A percentile compares a stretch with the other conserved stretches of the same genome.
Evolutionary conservation across 2,329 filamentous ascomycete species (phyloP).

Genomic region (Hypomyces rosellus): DNA sequence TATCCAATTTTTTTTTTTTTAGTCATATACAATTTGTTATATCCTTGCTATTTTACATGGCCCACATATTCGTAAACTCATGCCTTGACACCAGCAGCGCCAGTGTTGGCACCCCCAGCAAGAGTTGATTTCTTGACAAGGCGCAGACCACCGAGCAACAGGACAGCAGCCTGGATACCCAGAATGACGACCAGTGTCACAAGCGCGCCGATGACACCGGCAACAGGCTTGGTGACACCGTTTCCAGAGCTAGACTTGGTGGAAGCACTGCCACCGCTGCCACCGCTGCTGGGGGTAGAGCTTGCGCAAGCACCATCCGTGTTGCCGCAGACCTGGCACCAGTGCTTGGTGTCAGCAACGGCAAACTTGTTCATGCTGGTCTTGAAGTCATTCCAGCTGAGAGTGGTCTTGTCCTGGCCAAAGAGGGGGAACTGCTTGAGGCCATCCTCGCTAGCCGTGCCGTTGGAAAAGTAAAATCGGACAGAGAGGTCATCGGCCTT

Average conservation of each 20-base stretch:
- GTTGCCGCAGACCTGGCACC: conserved; percentile 74
- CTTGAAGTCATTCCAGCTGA: conserved; percentile 67
- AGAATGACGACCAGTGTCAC: conserved; percentile 49
- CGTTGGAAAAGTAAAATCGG: conserved; percentile 57
- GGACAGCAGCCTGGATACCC: conserved; percentile 36
- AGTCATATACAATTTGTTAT: background rate
- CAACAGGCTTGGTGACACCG: conserved; percentile 62
- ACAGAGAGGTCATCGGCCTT: conserved; percentile 43
- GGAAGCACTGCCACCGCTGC: conserved; percentile 18
- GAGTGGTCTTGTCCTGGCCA: conserved; percentile 45
- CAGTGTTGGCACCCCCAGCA: background rate
- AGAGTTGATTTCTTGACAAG: conserved; percentile 42
- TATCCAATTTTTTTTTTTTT: conserved; percentile 7
- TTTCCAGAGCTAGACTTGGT: conserved; percentile 20
- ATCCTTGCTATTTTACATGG: background rate
- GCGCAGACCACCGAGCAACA: conserved; percentile 38
- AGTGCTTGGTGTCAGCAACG: conserved; percentile 56
- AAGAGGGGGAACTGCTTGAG: conserved; percentile 50
- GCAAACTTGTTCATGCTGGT: conserved; percentile 58
- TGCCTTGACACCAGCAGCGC: conserved; percentile 16
- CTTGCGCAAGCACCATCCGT: conserved; percentile 54
- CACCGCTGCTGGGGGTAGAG: conserved; percentile 19
- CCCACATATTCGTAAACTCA: background rate
- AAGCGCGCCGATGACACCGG: conserved; percentile 74
- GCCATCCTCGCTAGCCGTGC: conserved; percentile 48